Base-by-base conservation (phyloP, 495 filamentous ascomycete species). In the Aspergillus campestris region DNA sequence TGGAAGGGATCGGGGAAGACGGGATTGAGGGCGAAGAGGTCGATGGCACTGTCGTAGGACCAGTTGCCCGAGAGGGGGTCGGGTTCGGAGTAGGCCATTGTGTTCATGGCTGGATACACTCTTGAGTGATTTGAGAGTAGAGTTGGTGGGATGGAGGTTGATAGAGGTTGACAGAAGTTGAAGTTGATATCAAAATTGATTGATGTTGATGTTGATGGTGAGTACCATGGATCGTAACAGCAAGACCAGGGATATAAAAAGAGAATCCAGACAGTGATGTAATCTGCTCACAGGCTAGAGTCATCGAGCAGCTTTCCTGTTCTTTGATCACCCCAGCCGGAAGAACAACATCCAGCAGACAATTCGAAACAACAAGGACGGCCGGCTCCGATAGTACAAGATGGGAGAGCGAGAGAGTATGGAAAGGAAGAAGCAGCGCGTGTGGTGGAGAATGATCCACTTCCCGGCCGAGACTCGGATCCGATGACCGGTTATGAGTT, bases 11-110 rank as follows among this genome's bases (percentile, higher is more conserved):
- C 61, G 38, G 66, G 66, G 28, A 66, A 57, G 40, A 60, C 52
- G 31, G 65, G 53, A 44, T 67, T 65, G 46, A 66, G 31, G 7
- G 62, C 55, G 51, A 69, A 71, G 27, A 71, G 53, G 43, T 69
- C 65, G 47, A 69, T 66, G 31, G 64, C 61, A 37, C 52, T 66
- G 51, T 69, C 65, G 38, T 69, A 71, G 52, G 56, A 57, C 67
- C 67, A 71, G 51, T 69, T 65, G 57, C 55, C 64, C n/a, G 67
- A 59, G 29, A 71, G 42, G 32, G 61, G 62, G 38, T 69, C 65
- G 31, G 60, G 55, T 4, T 24, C 18, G 18, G 18, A 24, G 18
- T 24, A 24, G 18, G 18, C 18, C 18, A 24, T 24, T 24, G 18
- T 4, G 18, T 24, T 24, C 18, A 24, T 24, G 4, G 18, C 1